A percentile compares a stretch with the other conserved stretches of the same genome.
Conservation (phyloP, 257 asterid genomes). For the Fraxinus americana region DNA sequence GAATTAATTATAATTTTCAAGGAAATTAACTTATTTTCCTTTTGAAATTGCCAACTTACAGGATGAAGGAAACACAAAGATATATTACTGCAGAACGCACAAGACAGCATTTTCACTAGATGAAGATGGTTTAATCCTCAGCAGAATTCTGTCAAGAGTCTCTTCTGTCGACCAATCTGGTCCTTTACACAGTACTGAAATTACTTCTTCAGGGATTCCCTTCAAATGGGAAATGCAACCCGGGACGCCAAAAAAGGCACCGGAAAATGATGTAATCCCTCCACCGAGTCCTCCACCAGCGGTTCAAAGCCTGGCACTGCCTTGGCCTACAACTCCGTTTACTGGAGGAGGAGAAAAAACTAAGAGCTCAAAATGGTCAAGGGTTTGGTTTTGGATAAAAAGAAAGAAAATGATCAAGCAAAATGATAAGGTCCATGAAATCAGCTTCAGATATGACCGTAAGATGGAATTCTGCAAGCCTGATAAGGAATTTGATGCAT, state of each 20-base stretch:
- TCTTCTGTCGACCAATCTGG: conserved; percentile 48
- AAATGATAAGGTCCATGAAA: conserved; percentile 12
- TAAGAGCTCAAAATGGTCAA: conserved; percentile 24
- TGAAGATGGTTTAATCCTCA: conserved; percentile 36
- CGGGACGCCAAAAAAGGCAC: conserved; percentile 39
- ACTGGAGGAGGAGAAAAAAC: conserved; percentile 9
- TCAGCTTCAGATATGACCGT: conserved; percentile 33
- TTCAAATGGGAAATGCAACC: conserved; percentile 53
- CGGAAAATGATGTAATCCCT: conserved; percentile 36
- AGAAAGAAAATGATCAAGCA: not conserved
- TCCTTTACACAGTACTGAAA: conserved; percentile 18
- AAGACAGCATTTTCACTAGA: conserved; percentile 48
- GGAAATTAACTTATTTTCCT: not conserved
- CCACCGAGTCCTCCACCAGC: conserved; percentile 56
- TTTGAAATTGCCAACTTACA: conserved; percentile 21
- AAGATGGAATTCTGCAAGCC: conserved; percentile 1
- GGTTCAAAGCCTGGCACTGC: conserved; percentile 36
- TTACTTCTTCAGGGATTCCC: conserved; percentile 32
- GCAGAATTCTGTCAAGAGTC: conserved; percentile 42
- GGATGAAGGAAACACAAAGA: conserved; percentile 54
- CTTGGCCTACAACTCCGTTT: conserved; percentile 18
- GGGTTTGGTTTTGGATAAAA: conserved; percentile 29
- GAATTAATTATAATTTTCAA: not conserved
- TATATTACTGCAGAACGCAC: conserved; percentile 51
- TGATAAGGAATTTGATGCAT: conserved; percentile 26